These are phyloP conservation scores for Parasitella parasitica DNA, from an alignment of 371 early-diverging fungal species.

Conservation along the genomic window DNA sequence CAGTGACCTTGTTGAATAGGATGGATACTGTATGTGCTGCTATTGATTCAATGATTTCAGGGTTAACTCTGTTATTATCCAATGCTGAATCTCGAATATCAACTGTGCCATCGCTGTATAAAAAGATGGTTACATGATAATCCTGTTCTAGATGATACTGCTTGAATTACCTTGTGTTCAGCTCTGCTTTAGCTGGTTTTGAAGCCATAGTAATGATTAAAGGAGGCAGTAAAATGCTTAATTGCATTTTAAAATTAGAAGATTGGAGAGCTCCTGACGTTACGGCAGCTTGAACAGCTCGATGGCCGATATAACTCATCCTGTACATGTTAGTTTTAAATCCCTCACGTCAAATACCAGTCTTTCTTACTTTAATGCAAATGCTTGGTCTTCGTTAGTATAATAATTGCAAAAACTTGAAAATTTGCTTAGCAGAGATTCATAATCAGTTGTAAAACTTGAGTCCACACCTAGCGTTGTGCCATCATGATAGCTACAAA, in stretches of 20 bases:
- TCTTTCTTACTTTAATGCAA: constrained; percentile 21
- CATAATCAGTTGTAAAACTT: constrained; percentile 63
- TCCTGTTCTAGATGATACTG: too few relatives aligned
- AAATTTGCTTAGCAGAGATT: constrained; percentile 51
- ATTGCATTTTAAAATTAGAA: constrained; percentile 53
- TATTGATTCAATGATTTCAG: constrained; percentile 17
- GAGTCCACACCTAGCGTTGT: constrained; percentile 64
- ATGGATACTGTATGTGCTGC: constrained; percentile 32
- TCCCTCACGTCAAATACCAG: background rate
- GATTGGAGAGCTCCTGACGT: constrained; percentile 57
- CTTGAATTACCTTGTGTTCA: constrained; percentile 4
- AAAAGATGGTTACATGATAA: too few relatives aligned
- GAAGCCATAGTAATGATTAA: constrained; percentile 50
- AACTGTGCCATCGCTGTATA: constrained; percentile 11
- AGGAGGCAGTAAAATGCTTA: constrained; percentile 57
- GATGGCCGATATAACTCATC: constrained; percentile 51
- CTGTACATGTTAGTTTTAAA: constrained; percentile 9
- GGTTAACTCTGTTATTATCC: constrained; percentile 1
- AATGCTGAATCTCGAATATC: constrained; percentile 31
- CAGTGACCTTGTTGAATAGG: constrained; percentile 34
- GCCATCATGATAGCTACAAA: constrained; percentile 68
- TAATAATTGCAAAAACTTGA: constrained; percentile 53
- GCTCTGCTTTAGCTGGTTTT: background rate
- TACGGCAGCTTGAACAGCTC: constrained; percentile 52
- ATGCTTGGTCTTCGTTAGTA: constrained; percentile 34